Conservation (phyloP, 169 alveolate genomes). For the Cryptosporidium bovis region DNA sequence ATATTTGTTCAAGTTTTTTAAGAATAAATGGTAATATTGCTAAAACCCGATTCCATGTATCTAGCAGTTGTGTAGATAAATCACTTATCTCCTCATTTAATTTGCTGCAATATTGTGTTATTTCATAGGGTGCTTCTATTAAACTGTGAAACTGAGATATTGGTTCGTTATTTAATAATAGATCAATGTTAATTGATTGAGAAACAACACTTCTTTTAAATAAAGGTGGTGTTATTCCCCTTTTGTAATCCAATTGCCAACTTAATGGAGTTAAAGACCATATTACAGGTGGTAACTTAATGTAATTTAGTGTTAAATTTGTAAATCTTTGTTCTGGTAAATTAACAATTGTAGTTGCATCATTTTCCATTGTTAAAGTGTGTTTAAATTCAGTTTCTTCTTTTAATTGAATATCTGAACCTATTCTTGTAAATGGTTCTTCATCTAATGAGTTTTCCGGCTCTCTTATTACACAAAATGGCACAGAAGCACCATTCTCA, state of each 20-base stretch:
- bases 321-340: conserved; percentile 44
- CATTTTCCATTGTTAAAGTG: conserved; percentile 35
- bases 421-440: conserved; percentile 4
- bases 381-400: conserved; percentile 41
- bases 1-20: conserved; percentile 30
- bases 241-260: conserved; percentile 63
- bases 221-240: conserved; percentile 71
- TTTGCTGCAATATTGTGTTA: conserved; percentile 41
- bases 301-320: conserved; percentile 17
- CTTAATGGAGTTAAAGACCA: conserved; percentile 68
- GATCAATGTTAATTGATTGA: conserved; percentile 16
- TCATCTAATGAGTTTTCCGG: conserved; percentile 9
- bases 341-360: conserved; percentile 42
- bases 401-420: conserved; percentile 50
- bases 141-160: conserved; percentile 35
- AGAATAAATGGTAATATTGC: conserved; percentile 46
- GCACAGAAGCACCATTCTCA: conserved; percentile 68
- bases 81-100: conserved; percentile 11
- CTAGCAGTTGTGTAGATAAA: conserved; percentile 36
- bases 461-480: conserved; percentile 62
- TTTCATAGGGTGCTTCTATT: conserved; percentile 60
- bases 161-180: conserved; percentile 3
- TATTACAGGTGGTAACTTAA: conserved; percentile 40
- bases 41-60: conserved; percentile 48
- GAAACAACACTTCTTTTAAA: conserved; percentile 32